phyloP scores from a whole-genome alignment of 2,329 filamentous ascomycete genomes.

The Leptographium procerum region DNA sequence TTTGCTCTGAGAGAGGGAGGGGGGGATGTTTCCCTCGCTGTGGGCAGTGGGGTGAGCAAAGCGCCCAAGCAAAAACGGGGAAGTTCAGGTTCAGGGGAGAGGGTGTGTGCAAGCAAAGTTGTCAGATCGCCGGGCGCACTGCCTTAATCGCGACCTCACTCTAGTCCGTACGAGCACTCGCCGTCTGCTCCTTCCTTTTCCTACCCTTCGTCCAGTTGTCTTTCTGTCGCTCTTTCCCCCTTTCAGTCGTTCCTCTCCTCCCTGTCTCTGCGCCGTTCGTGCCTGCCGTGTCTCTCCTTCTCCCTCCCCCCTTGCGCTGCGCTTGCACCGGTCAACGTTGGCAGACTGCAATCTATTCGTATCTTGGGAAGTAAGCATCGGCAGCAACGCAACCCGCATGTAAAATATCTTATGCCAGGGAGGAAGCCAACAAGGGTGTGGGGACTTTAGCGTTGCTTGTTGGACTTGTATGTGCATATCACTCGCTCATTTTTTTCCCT shows the following conservation, averaged over 20 bases:
- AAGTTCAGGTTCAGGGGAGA: background rate
- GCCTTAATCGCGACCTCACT: background rate
- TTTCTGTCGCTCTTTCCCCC: background rate
- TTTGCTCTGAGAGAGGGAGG: constrained; percentile 12
- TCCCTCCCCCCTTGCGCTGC: background rate
- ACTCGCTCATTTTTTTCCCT: background rate
- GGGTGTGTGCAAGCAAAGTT: background rate
- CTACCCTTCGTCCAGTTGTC: background rate
- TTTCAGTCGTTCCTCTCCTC: background rate
- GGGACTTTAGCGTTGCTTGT: background rate
- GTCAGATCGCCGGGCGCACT: background rate
- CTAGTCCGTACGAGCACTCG: background rate
- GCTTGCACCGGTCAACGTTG: background rate
- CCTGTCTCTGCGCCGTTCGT: background rate
- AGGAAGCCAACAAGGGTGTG: background rate
- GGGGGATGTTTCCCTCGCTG: background rate
- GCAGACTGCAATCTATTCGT: background rate
- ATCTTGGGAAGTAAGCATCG: background rate
- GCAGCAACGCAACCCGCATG: background rate
- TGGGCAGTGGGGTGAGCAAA: background rate
- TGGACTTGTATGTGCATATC: background rate
- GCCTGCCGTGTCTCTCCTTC: background rate
- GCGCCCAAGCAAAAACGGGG: background rate
- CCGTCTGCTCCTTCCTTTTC: background rate
- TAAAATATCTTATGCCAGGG: background rate